A percentile compares a stretch with the other conserved stretches of the same genome.
These are phyloP conservation scores for Penicillium concentricum DNA, from an alignment of 2,329 filamentous ascomycete species.

Conservation along the genomic window DNA sequence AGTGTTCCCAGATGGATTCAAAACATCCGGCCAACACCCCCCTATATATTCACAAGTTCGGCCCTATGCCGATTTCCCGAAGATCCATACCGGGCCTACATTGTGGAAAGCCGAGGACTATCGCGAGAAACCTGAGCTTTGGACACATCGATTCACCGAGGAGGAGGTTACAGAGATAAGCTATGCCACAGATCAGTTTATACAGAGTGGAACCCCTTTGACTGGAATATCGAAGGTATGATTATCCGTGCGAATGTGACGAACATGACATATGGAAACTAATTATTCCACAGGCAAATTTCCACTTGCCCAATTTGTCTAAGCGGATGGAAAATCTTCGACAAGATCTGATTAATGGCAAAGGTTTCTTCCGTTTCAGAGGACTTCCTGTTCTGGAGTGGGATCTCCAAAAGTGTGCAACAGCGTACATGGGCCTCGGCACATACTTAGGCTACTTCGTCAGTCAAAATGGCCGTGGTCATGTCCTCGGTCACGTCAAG, in stretches of 20 bases:
- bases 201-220: conserved; percentile 60
- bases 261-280: not conserved
- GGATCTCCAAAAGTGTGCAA: conserved; percentile 72
- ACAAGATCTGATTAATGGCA: conserved; percentile 70
- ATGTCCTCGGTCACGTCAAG: conserved; percentile 83
- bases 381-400: conserved; percentile 72
- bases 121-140: conserved; percentile 59
- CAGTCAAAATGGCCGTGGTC: conserved; percentile 76
- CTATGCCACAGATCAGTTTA: conserved; percentile 64
- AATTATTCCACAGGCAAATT: conserved; percentile 47
- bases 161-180: conserved; percentile 67
- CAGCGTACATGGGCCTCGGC: conserved; percentile 81
- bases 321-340: conserved; percentile 55
- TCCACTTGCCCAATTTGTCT: conserved; percentile 58
- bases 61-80: conserved; percentile 67
- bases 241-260: no score
- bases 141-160: conserved; percentile 67
- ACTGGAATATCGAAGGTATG: conserved; percentile 64
- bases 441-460: conserved; percentile 83
- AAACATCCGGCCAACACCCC: conserved; percentile 68
- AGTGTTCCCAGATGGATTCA: conserved; percentile 62
- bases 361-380: conserved; percentile 85
- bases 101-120: conserved; percentile 69
- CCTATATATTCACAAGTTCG: conserved; percentile 62
- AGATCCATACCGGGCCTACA: conserved; percentile 66